These are phyloP conservation scores for Aspergillus affinis DNA, from an alignment of 495 filamentous ascomycete species.

Conservation along the genomic window DNA sequence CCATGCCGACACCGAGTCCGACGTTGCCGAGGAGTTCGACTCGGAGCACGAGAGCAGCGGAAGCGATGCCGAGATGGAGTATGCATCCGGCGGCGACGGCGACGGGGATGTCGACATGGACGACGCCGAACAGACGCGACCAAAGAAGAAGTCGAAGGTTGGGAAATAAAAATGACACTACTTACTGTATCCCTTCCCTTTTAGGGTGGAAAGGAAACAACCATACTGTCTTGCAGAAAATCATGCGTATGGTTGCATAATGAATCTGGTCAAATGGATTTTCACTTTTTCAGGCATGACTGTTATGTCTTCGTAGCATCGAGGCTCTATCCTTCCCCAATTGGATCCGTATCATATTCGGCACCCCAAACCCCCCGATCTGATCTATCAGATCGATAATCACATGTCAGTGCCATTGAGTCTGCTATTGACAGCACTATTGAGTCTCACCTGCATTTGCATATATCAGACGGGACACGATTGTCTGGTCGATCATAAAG, in stretches of 20 bases:
- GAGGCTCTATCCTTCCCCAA: background rate
- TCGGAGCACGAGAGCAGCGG: constrained; percentile 81
- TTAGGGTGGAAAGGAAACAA: background rate
- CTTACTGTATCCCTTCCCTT: background rate
- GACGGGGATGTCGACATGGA: constrained; percentile 41
- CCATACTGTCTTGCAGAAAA: background rate
- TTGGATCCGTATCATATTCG: background rate
- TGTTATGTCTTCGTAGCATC: background rate
- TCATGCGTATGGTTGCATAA: constrained; percentile 12
- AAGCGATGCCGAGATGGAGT: constrained; percentile 64
- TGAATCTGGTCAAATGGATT: constrained; percentile 16
- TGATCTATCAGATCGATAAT: constrained; percentile 13
- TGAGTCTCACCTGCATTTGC: constrained; percentile 12
- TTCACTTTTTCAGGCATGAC: constrained; percentile 10
- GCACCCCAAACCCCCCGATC: background rate
- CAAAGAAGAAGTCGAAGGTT: constrained; percentile 70
- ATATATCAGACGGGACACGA: background rate
- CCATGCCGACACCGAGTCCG: constrained; percentile 82
- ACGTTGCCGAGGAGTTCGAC: constrained; percentile 96
- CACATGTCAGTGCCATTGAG: constrained; percentile 9
- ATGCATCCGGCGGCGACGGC: constrained; percentile 54
- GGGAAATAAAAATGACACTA: constrained; percentile 27
- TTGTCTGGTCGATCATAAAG: background rate
- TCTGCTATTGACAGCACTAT: constrained; percentile 19
- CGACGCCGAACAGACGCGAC: constrained; percentile 40